Evolutionary conservation across 345 rosid species (phyloP).

Genomic region (Clausena lansium): DNA sequence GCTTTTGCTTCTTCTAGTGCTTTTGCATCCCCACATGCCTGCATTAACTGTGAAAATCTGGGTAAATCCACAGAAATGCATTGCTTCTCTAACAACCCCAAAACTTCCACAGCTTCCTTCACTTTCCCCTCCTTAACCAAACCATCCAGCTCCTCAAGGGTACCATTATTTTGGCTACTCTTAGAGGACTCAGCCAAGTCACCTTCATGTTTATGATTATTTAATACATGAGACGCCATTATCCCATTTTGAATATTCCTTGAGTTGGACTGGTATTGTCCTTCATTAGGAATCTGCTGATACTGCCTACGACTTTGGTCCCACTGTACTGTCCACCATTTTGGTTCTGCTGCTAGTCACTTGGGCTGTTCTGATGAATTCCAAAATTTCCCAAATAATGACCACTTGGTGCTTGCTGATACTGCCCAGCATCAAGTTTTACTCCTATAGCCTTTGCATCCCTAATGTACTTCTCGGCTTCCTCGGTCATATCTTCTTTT

Average conservation of each 20-base stretch:
- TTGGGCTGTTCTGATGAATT: conserved; percentile 30
- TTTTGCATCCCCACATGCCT: conserved; percentile 59
- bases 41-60: conserved; percentile 46
- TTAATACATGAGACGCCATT: conserved; percentile 8
- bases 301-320: conserved; percentile 4
- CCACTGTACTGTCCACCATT: conserved; percentile 14
- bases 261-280: conserved; percentile 11
- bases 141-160: conserved; percentile 45
- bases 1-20: conserved; percentile 59
- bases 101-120: conserved; percentile 52
- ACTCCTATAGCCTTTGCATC: conserved; percentile 47
- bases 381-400: neutral
- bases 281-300: conserved; percentile 12
- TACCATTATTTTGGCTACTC: conserved; percentile 13
- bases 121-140: conserved; percentile 56
- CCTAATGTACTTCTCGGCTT: conserved; percentile 43
- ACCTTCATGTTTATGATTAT: conserved; percentile 19
- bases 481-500: conserved; percentile 49
- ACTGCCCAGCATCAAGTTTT: conserved; percentile 41
- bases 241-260: neutral
- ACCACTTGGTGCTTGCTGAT: neutral
- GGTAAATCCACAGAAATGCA: conserved; percentile 44
- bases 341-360: conserved; percentile 14
- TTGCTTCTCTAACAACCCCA: conserved; percentile 41
- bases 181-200: conserved; percentile 24